Evolutionary conservation across 2,329 filamentous ascomycete genomes (phyloP), one percentile per base, ranked within the genome.

Genomic region (Podosphaera xanthii): DNA sequence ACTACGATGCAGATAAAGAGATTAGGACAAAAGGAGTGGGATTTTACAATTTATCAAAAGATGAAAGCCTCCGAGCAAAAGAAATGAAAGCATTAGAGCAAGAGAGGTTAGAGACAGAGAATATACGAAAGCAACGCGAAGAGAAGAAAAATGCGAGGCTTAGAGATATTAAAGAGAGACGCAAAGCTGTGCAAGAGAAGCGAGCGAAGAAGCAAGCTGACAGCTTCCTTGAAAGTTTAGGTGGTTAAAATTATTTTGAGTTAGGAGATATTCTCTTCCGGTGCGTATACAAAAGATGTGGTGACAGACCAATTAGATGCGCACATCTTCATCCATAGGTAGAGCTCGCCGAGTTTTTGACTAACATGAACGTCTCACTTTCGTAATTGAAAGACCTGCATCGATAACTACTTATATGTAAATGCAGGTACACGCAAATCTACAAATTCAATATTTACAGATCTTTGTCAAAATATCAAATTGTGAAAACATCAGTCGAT

Each of bases 1-100:
- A 97, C 72, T 98, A 97, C 71, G 86, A 96, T 69, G 87, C 87
- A 0, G 79, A 80, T 61, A 78, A 77, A 61, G 92, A 98, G 76
- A 82, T 95, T 56, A 77, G 92, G 61, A 87, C 81, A 52, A 91
- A 92, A 66, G 92, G 92, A 3, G 87, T 86, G 0, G 92, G 87
- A 0, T 98, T 97, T 72, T 96, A 89, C 73, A 82, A 85, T 60
- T 97, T 98, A 69, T 87, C 84, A 60, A 79, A 78, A 63, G 85
- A 94, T 70, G 82, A 84, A 67, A 81, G 78, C 63, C 74, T 76
- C 63, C 71, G 83, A 67, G 71, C 72, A 66, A 66, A 66, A 56
- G 87, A 97, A 75, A 95, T 97, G 87, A 76, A 79, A 64, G 77
- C 76, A 52, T 73, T 76, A 64, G 82, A 88, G 69, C 75, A 86